Conservation (phyloP, 257 asterid species). For the Lycium ferocissimum region DNA sequence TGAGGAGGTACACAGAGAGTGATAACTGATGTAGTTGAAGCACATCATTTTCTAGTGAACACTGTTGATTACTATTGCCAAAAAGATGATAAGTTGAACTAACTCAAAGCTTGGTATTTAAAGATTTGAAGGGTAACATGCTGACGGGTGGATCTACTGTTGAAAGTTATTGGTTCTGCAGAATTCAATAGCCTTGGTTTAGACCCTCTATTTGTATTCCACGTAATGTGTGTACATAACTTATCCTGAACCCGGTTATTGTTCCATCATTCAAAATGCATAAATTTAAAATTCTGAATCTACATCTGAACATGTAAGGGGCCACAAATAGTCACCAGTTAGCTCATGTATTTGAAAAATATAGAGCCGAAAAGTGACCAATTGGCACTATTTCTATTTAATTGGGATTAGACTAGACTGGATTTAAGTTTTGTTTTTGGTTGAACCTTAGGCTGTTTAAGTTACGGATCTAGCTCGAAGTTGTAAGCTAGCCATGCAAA, state of each 20-base stretch:
- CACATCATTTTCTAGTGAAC: background rate
- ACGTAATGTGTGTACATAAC: background rate
- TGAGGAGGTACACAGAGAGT: too few relatives aligned
- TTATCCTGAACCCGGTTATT: background rate
- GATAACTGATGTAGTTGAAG: too few relatives aligned
- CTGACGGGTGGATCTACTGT: background rate
- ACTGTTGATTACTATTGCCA: background rate
- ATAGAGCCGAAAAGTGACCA: background rate
- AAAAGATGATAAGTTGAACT: background rate
- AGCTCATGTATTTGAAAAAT: background rate
- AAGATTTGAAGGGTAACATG: too few relatives aligned
- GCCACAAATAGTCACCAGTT: background rate
- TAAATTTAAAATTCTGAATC: background rate
- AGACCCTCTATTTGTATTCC: background rate
- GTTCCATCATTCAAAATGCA: background rate
- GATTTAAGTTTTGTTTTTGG: background rate
- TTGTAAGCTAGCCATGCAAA: background rate
- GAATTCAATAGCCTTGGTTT: too few relatives aligned
- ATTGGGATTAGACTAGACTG: background rate
- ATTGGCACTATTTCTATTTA: background rate
- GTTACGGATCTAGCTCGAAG: constrained; percentile 9
- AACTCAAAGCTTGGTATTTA: too few relatives aligned
- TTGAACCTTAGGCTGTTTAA: background rate
- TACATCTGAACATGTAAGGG: background rate
- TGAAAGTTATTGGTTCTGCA: background rate